Evolutionary conservation across 768 basidiomycete genomes (phyloP), one percentile per base, ranked within the genome.

Genomic region (Agaricus subrufescens): DNA sequence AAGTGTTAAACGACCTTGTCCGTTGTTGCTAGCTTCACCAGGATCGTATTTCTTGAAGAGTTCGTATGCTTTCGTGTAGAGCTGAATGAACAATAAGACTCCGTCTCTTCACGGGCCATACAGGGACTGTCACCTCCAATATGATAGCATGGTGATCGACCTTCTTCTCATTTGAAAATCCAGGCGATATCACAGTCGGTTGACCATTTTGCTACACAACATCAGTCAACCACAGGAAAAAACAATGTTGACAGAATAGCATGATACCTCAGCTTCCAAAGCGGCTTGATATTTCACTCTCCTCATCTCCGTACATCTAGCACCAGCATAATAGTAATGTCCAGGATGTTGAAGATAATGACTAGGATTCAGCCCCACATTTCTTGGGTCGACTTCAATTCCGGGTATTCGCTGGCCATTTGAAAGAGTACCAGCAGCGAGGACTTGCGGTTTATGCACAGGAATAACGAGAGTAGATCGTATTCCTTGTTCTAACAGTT

Each of bases 41-140:
- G 80, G 70, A 43, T 73, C 75, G 63, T 90, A 81, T 62, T 84
- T 87, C 73, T 96, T 98, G 76, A 97, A 93, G 10, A 94, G 68
- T 61, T 96, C 92, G 69, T 99, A 98, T 1, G 97, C 79, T 65
- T 95, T 94, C 6, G 93, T 97, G 66, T 94, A 95, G 1, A 99
- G 78, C 92, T 95, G 58, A 46, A 49, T 58, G 53, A 25, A 48
- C 44, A 7, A 37, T 64, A 27, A 57, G 19, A 30, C 34, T 8
- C 12, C 2, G 26, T 25, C 1, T 19, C 26, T 50, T 25, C 10
- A 50, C 38, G 23, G 12, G 26, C 38, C 39, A 19, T 46, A n/a
- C 9, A 31, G 5, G 9, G 61, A 34, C 7, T 11, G 72, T 46
- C 54, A 89, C 94, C 80, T 99, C 96, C 30, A 96, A 73, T 42